Conservation (phyloP, 108 stramenopile genomes). For the Asterionellopsis glacialis region DNA sequence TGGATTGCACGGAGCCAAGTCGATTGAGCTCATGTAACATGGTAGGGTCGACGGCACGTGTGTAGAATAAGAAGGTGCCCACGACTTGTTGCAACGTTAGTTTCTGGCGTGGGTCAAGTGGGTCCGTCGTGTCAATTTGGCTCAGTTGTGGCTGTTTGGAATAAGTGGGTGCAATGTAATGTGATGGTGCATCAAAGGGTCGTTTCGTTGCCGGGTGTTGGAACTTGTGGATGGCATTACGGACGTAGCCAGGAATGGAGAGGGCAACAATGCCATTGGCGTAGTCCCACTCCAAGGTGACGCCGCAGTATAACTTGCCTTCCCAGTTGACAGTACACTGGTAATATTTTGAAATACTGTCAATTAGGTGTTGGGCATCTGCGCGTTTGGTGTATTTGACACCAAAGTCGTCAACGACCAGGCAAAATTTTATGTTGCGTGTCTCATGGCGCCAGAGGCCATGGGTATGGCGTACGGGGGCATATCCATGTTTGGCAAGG, state of each 20-base stretch:
- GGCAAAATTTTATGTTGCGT: slow-evolving; percentile 21
- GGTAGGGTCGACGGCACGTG: slow-evolving; percentile 36
- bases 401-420: slow-evolving; percentile 57
- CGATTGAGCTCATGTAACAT: no score
- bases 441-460: no score
- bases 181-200: slow-evolving; percentile 33
- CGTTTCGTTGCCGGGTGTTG: slow-evolving; percentile 22
- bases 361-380: no score
- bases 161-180: slow-evolving; percentile 11
- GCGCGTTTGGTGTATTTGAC: no score
- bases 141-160: no score
- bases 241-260: no score
- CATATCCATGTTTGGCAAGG: slow-evolving; percentile 34
- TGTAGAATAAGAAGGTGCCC: slow-evolving; percentile 37
- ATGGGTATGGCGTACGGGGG: no score
- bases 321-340: no score
- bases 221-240: no score
- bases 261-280: no score
- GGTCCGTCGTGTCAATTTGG: slow-evolving; percentile 20
- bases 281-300: slow-evolving; percentile 45
- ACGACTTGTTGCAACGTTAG: slow-evolving; percentile 28
- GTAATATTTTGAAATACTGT: no score
- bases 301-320: slow-evolving; percentile 36
- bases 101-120: slow-evolving; percentile 11
- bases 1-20: no score